Conservation (phyloP, 1,284 basidiomycete genomes). For the Athelia sp. region DNA sequence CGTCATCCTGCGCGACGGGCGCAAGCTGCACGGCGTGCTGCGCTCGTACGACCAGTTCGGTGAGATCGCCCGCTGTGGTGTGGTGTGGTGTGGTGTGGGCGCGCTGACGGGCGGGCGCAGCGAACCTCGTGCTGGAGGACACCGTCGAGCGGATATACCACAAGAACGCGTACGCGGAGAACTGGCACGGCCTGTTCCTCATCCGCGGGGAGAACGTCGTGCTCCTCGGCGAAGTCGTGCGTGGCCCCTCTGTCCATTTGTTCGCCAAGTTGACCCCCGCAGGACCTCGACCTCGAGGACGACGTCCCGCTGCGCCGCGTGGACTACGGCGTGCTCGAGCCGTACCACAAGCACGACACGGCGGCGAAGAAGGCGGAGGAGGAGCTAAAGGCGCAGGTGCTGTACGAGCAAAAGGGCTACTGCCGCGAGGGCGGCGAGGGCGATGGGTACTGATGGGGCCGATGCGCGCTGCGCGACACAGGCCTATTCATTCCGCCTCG, state of each 20-base stretch:
- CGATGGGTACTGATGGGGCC: slow-evolving; percentile 72
- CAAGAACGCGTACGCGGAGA: slow-evolving; percentile 76
- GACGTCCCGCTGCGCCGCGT: slow-evolving; percentile 77
- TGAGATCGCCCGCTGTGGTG: slow-evolving; percentile 35
- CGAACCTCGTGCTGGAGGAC: slow-evolving; percentile 90
- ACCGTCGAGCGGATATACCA: slow-evolving; percentile 88
- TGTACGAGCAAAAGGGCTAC: slow-evolving; percentile 78
- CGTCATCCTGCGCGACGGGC: slow-evolving; percentile 92
- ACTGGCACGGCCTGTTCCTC: slow-evolving; percentile 84
- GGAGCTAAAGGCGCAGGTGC: slow-evolving; percentile 67
- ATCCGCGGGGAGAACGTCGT: slow-evolving; percentile 99
- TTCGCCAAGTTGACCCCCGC: too few species aligned
- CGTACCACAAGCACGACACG: slow-evolving; percentile 68
- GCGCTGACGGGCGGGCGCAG: slow-evolving; percentile 41
- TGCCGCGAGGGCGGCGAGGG: slow-evolving; percentile 88
- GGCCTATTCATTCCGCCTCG: slow-evolving; percentile 37
- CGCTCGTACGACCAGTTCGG: slow-evolving; percentile 99
- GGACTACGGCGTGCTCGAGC: slow-evolving; percentile 65
- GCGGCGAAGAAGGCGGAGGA: slow-evolving; percentile 66
- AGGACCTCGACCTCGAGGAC: slow-evolving; percentile 95
- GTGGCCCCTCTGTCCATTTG: too few species aligned
- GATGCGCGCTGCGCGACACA: slow-evolving; percentile 3
- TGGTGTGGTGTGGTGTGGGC: too few species aligned
- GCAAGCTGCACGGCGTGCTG: slow-evolving; percentile 94
- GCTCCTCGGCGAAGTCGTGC: slow-evolving; percentile 91